These are phyloP conservation scores for Tetracladium maxilliforme DNA, from an alignment of 2,329 filamentous ascomycete genomes.

Conservation along the genomic window DNA sequence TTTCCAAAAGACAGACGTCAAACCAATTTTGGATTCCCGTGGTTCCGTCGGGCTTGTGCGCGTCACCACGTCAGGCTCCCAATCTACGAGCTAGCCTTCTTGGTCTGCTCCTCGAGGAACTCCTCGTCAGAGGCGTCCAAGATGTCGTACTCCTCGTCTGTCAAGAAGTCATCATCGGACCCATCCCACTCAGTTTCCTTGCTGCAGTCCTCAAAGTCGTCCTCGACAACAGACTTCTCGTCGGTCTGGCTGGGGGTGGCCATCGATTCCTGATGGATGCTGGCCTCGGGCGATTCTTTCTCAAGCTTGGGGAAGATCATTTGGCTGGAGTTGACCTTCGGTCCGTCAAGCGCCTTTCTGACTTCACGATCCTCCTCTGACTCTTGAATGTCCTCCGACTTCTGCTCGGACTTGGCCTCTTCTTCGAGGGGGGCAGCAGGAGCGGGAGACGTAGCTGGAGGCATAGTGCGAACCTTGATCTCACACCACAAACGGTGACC, in stretches of 20 bases:
- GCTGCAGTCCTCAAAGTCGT: conserved; percentile 31
- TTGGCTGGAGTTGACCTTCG: conserved; percentile 30
- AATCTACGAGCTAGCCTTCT: not conserved
- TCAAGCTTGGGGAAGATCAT: conserved; percentile 98
- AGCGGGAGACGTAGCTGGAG: too few relatives aligned
- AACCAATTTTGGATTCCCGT: too few relatives aligned
- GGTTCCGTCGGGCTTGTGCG: too few relatives aligned
- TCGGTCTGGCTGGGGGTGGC: conserved; percentile 28
- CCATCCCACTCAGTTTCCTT: conserved; percentile 43
- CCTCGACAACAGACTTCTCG: conserved; percentile 20
- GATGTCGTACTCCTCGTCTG: conserved; percentile 96
- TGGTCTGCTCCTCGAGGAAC: conserved; percentile 37
- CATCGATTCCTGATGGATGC: conserved; percentile 51
- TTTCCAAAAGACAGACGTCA: too few relatives aligned
- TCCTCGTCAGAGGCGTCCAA: conserved; percentile 92
- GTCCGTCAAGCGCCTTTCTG: conserved; percentile 17
- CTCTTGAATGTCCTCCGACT: conserved; percentile 14
- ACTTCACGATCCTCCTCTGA: conserved; percentile 12
- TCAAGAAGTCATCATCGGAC: conserved; percentile 70
- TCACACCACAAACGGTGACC: conserved; percentile 95
- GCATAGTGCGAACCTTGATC: conserved; percentile 66
- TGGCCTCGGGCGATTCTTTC: conserved; percentile 77
- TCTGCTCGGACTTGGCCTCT: conserved; percentile 16
- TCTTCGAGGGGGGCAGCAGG: conserved; percentile 15
- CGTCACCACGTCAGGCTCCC: too few relatives aligned